Evolutionary conservation across 495 filamentous ascomycete genomes (phyloP).

Genomic region (Corynascus novoguineensis): DNA sequence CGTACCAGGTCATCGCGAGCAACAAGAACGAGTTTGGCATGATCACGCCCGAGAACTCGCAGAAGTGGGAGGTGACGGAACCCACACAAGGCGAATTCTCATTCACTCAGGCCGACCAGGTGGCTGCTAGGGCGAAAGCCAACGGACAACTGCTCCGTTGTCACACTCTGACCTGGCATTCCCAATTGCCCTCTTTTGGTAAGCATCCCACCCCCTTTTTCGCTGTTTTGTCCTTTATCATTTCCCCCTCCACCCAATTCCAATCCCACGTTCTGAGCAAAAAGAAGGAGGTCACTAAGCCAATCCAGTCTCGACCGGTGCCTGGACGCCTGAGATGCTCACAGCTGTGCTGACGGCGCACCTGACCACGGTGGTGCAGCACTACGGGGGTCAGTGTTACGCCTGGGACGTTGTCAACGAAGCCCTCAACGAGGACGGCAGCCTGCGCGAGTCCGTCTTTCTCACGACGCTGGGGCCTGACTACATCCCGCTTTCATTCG

Average conservation of each 20-base stretch:
- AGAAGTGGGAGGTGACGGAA: constrained; percentile 46
- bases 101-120: constrained; percentile 43
- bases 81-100: constrained; percentile 39
- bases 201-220: background rate
- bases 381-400: constrained; percentile 44
- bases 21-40: constrained; percentile 53
- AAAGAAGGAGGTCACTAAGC: too few relatives aligned
- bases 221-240: too few relatives aligned
- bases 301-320: constrained; percentile 48
- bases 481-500: constrained; percentile 45
- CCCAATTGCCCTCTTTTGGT: constrained; percentile 53
- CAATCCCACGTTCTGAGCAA: too few relatives aligned
- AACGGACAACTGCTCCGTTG: constrained; percentile 52
- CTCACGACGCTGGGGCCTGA: constrained; percentile 34
- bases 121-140: constrained; percentile 41
- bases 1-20: constrained; percentile 42
- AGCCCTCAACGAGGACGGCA: constrained; percentile 44
- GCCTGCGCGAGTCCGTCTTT: constrained; percentile 35
- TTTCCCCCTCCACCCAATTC: background rate
- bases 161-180: constrained; percentile 58
- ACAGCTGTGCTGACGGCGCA: constrained; percentile 37
- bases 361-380: constrained; percentile 44
- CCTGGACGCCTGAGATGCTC: constrained; percentile 52
- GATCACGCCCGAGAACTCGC: constrained; percentile 53
- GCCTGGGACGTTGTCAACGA: constrained; percentile 53